Conservation (phyloP, 306 rosid species). For the Geum urbanum region DNA sequence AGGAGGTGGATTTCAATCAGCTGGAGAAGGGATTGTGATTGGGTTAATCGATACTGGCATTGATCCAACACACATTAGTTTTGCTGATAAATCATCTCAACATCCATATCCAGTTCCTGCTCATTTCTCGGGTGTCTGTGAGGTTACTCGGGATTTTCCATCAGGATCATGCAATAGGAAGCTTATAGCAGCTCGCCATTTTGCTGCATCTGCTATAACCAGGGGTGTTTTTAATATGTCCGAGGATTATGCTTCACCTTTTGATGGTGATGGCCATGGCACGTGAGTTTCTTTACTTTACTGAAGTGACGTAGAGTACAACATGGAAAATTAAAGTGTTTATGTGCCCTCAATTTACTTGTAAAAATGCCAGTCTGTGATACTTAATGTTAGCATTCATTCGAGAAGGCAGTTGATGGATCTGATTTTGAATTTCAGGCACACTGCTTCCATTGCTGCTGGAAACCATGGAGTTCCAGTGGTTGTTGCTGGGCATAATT, state of each 20-base stretch:
- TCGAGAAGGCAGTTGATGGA: conserved; percentile 18
- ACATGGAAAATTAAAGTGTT: neutral
- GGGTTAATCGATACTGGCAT: conserved; percentile 93
- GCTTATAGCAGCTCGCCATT: conserved; percentile 96
- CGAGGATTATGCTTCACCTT: conserved; percentile 94
- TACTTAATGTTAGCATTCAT: neutral
- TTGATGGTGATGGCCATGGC: conserved; percentile 99
- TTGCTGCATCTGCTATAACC: conserved; percentile 96
- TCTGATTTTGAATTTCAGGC: conserved; percentile 52
- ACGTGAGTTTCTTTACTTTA: conserved; percentile 62
- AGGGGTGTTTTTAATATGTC: conserved; percentile 83
- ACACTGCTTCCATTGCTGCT: conserved; percentile 94
- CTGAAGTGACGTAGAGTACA: conserved; percentile 3
- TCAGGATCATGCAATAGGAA: conserved; percentile 98
- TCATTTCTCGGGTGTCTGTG: conserved; percentile 83
- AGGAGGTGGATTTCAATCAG: conserved; percentile 77
- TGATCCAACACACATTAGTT: conserved; percentile 88
- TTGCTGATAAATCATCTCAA: conserved; percentile 45
- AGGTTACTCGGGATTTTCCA: conserved; percentile 93
- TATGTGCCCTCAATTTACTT: neutral
- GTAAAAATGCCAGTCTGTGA: neutral
- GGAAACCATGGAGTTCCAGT: conserved; percentile 99
- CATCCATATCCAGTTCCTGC: conserved; percentile 73
- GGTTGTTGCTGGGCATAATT: conserved; percentile 86
- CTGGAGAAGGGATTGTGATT: conserved; percentile 89